Evolutionary conservation across 805 yeast genomes (phyloP), one percentile per base, ranked within the genome.

Genomic region (Brettanomyces sp.): DNA sequence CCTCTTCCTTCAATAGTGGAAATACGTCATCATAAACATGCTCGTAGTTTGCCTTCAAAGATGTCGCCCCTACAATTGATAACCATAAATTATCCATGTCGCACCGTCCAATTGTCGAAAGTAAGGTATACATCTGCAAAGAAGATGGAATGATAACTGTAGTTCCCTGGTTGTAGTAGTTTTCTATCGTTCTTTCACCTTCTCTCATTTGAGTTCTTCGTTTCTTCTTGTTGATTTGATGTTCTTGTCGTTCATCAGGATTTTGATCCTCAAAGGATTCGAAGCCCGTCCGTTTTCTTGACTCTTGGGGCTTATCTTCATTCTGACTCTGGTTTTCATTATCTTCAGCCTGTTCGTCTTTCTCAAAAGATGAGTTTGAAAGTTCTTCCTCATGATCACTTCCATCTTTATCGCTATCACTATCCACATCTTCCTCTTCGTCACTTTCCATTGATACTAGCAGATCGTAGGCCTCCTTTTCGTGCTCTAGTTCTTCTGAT

Each of bases 121-220:
- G 61, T 44, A 93, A 67, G 1, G 95, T 80, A 63, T 93, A 93
- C 3, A 87, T 70, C 48, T 85, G 89, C 14, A 88, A 75, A 0
- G 96, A 77, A 3, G 82, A 72, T 0, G 98, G 85, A 3, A 87
- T 78, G 8, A 79, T 70, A 3, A 86, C 67, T 1, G 88, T 79
- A 0, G 95, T 79, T 43, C 99, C 99, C 53, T 82, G 87, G 42
- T 78, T 72, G 59, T 93, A 91, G 63, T 93, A 93, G 7, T 74
- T 68, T 50, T 88, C 91, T 11, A 93, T 65, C 1, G 68, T 60
- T 34, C 69, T 73, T 52, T 84, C 86, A 51, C 72, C 69, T 37
- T 68, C 60, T 21, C 67, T 63, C 13, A 75, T 64, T 47, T 69
- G 66, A 43, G 57, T 53, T 43, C 65, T 65, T 36, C 68, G 65